A percentile compares a stretch with the other conserved stretches of the same genome.
Conservation (phyloP, 1,284 basidiomycete genomes). For the Irpex rosettiformis region DNA sequence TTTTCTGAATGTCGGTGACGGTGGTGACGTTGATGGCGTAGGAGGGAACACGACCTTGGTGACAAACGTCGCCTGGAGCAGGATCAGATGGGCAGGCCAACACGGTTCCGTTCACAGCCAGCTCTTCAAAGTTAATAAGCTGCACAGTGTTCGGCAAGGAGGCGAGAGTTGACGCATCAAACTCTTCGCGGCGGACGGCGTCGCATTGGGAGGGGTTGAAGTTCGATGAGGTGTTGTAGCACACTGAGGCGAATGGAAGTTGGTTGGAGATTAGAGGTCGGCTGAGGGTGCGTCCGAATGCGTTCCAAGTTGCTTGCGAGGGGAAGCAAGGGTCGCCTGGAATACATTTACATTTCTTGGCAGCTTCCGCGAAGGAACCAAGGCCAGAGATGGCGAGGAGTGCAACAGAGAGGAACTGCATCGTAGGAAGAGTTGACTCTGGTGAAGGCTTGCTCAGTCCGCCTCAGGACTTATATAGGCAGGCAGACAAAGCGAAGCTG, state of each 20-base stretch:
- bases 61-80: constrained; percentile 35
- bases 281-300: not conserved
- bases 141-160: not conserved
- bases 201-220: not conserved
- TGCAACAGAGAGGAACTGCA: not conserved
- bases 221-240: not conserved
- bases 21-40: constrained; percentile 39
- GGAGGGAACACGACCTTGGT: constrained; percentile 41
- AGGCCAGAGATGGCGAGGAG: not conserved
- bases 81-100: constrained; percentile 39
- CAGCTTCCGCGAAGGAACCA: not conserved
- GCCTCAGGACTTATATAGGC: not conserved
- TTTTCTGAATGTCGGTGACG: constrained; percentile 35
- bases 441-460: not conserved
- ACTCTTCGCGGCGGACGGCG: not conserved
- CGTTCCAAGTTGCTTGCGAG: not conserved
- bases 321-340: not conserved
- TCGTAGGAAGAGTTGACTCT: not conserved
- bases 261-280: not conserved
- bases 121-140: not conserved
- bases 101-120: constrained; percentile 33
- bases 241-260: not conserved
- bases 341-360: not conserved
- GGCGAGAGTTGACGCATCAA: not conserved
- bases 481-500: not conserved